Conservation (phyloP, 179 eudicot species). For the Nepenthes alata region DNA sequence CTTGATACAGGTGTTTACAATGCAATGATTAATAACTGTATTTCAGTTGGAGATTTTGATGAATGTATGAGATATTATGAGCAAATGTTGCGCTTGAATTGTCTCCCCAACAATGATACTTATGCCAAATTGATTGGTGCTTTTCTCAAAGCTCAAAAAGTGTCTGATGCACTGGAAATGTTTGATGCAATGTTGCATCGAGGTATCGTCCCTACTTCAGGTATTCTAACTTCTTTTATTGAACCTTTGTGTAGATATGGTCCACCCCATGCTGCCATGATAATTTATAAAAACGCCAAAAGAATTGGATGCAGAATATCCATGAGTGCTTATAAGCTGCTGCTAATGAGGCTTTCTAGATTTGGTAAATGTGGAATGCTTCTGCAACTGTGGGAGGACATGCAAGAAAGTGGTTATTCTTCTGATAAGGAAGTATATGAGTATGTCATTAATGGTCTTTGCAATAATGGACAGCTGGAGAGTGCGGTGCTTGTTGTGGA, state of each 20-base stretch:
- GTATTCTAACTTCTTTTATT: conserved; percentile 58
- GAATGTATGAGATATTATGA: conserved; percentile 47
- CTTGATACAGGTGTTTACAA: conserved; percentile 51
- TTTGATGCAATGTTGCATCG: conserved; percentile 61
- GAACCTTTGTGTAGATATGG: conserved; percentile 76
- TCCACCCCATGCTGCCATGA: conserved; percentile 87
- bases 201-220: conserved; percentile 52
- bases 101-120: conserved; percentile 52
- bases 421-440: conserved; percentile 75
- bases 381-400: conserved; percentile 67
- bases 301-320: conserved; percentile 54
- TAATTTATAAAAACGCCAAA: conserved; percentile 62
- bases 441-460: conserved; percentile 64
- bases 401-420: conserved; percentile 64
- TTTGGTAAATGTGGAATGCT: conserved; percentile 90
- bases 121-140: conserved; percentile 42
- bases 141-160: conserved; percentile 58
- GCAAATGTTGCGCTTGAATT: conserved; percentile 35
- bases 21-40: conserved; percentile 56
- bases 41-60: conserved; percentile 39
- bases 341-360: conserved; percentile 68
- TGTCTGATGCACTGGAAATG: conserved; percentile 82
- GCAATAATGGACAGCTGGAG: conserved; percentile 81
- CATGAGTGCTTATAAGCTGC: conserved; percentile 52
- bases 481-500: conserved; percentile 70